These are phyloP conservation scores for Candida rishiriensis DNA, from an alignment of 805 yeast genomes.

Conservation along the genomic window DNA sequence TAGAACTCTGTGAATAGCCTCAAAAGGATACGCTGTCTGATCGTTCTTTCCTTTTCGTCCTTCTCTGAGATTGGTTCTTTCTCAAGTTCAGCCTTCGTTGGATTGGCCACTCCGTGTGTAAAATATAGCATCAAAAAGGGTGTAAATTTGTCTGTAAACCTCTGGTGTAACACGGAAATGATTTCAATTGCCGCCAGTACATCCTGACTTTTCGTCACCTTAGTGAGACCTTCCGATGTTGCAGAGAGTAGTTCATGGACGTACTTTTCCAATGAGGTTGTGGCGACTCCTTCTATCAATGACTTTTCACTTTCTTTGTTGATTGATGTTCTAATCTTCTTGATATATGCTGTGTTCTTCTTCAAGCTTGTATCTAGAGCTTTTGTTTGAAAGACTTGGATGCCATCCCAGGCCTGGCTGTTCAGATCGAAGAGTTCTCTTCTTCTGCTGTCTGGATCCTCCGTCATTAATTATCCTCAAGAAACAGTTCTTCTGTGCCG, in stretches of 20 bases:
- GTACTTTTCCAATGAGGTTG: conserved; percentile 68
- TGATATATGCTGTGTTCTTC: conserved; percentile 76
- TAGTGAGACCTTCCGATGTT: conserved; percentile 55
- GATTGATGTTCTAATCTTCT: conserved; percentile 56
- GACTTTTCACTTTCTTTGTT: conserved; percentile 44
- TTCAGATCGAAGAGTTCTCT: conserved; percentile 37
- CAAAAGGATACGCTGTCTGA: conserved; percentile 43
- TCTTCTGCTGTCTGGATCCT: conserved; percentile 20
- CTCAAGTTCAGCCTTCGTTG: conserved; percentile 18
- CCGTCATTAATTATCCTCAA: background rate
- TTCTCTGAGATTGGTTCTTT: conserved; percentile 32
- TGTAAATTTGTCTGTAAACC: conserved; percentile 56
- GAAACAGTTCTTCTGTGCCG: no score
- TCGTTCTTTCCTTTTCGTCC: conserved; percentile 38
- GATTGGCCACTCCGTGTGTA: conserved; percentile 36
- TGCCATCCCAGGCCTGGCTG: conserved; percentile 51
- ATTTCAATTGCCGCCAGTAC: conserved; percentile 61
- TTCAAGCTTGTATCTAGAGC: conserved; percentile 69
- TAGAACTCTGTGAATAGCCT: conserved; percentile 55
- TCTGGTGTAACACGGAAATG: conserved; percentile 68
- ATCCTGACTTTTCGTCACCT: conserved; percentile 52
- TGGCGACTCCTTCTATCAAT: conserved; percentile 55
- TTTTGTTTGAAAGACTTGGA: conserved; percentile 26
- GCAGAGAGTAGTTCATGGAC: conserved; percentile 64
- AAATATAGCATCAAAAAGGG: conserved; percentile 41